phyloP scores from a whole-genome alignment of 140 eudicot genomes.

The Artemisia princeps region DNA sequence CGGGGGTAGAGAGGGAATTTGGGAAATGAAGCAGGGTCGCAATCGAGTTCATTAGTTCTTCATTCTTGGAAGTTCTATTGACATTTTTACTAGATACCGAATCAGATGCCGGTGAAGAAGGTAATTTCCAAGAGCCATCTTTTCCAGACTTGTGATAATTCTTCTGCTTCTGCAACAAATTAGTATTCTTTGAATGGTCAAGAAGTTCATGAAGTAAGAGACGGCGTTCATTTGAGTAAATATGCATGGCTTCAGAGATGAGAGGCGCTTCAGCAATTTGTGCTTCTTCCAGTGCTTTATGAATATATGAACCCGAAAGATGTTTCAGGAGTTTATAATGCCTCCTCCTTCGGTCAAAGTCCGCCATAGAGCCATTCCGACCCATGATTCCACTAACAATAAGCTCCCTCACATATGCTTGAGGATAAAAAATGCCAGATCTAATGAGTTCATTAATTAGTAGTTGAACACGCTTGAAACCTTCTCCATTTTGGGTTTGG shows the following conservation, averaged over 20 bases:
- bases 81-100: constrained; percentile 22
- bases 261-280: constrained; percentile 39
- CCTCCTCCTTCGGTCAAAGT: constrained; percentile 50
- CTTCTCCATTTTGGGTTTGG: constrained; percentile 68
- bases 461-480: constrained; percentile 77
- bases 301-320: constrained; percentile 54
- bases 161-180: constrained; percentile 32
- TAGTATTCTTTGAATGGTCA: constrained; percentile 24
- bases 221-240: constrained; percentile 77
- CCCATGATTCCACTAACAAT: constrained; percentile 90
- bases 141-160: constrained; percentile 23
- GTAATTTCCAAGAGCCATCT: constrained; percentile 33
- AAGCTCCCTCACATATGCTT: constrained; percentile 76
- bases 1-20: constrained; percentile 25
- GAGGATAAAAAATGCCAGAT: constrained; percentile 78
- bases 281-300: constrained; percentile 66
- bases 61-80: constrained; percentile 39
- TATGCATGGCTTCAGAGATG: constrained; percentile 58
- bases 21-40: constrained; percentile 58
- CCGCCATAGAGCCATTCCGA: constrained; percentile 39
- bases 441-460: constrained; percentile 61
- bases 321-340: constrained; percentile 76
- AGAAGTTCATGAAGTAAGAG: constrained; percentile 59
- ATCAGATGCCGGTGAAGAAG: constrained; percentile 25
- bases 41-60: constrained; percentile 63